Evolutionary conservation across 1,284 basidiomycete species (phyloP), one percentile per base, ranked within the genome.

Genomic region (Trametes polyzona): DNA sequence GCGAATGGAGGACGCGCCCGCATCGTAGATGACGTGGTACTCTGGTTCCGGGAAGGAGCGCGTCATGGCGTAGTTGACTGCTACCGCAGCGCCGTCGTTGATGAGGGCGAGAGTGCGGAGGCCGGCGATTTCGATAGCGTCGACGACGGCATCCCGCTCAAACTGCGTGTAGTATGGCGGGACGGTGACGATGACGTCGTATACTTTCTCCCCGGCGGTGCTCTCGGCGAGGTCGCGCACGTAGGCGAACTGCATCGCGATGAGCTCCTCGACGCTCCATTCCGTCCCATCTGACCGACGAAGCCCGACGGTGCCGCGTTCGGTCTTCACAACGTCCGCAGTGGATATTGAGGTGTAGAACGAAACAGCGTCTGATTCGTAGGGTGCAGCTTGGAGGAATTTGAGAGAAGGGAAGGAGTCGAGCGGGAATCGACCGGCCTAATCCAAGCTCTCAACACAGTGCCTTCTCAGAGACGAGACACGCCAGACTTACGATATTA

Each of bases 21-120:
- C 91, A 69, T 99, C 97, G 74, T 93, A 98, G 61, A 99, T 90
- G 64, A 99, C 75, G 71, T 99, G 95, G 71, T 88, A 85, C 72
- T 97, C 95, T 17, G 87, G 87, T 1, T 73, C 76, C 1, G 88
- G 76, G 79, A 99, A 99, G 0, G 84, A 83, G 33, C 96, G 84
- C 2, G 94, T 95, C 92, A 98, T 97, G 35, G 96, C 96, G 69
- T 94, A 99, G 78, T 97, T 97, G 64, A 98, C 82, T 8, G 92
- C 95, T 26, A 95, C 88, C 6, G 93, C 94, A 0, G 93, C 90
- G 39, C 96, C 96, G 70, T 99, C 97, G 65, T 95, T 92, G 58
- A 99, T 86, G 59, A 99, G 80, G 0, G 91, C 87, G 24, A 96
- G 76, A 2, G 92, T 90, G 17, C 84, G 84, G 58, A 99, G 76